Evolutionary conservation across 1,284 basidiomycete species (phyloP).

Genomic region (Sporisorium sorghi): DNA sequence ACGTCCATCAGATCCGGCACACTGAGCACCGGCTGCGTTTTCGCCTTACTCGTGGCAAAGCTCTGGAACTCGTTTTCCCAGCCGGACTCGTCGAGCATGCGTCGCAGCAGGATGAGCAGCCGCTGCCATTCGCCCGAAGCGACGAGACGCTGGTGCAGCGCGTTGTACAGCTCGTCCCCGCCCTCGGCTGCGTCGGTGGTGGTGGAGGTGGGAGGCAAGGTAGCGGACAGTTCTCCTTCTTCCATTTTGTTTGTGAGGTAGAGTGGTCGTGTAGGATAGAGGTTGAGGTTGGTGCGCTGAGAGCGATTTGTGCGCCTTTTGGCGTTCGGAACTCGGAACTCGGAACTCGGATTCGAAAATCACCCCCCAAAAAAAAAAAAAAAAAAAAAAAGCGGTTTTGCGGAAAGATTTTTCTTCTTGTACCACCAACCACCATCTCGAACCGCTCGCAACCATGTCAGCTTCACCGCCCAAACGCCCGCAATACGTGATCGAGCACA

Average conservation of each 20-base stretch:
- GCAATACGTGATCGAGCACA: constrained; percentile 68
- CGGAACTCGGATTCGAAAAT: no score
- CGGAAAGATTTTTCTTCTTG: background rate
- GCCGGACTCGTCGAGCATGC: constrained; percentile 55
- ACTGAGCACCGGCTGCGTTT: constrained; percentile 18
- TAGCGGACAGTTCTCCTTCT: constrained; percentile 41
- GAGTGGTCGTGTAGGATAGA: background rate
- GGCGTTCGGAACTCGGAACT: constrained; percentile 34
- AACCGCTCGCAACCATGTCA: background rate
- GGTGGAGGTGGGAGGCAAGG: background rate
- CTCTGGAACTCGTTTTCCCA: constrained; percentile 28
- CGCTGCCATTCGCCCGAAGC: constrained; percentile 51
- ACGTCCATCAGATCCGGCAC: constrained; percentile 38
- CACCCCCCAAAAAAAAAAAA: background rate
- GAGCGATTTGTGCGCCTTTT: no score
- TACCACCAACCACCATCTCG: constrained; percentile 7
- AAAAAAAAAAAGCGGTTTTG: constrained; percentile 1
- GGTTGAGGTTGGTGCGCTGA: no score
- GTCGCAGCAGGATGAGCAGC: constrained; percentile 33
- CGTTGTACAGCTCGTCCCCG: constrained; percentile 46
- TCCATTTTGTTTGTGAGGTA: constrained; percentile 37
- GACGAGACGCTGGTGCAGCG: constrained; percentile 53
- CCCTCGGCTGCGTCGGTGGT: background rate
- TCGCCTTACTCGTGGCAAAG: constrained; percentile 29
- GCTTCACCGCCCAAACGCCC: constrained; percentile 31